Evolutionary conservation across 1,284 basidiomycete genomes (phyloP), one percentile per base, ranked within the genome.

Genomic region (Phellopilus nigrolimitatus): DNA sequence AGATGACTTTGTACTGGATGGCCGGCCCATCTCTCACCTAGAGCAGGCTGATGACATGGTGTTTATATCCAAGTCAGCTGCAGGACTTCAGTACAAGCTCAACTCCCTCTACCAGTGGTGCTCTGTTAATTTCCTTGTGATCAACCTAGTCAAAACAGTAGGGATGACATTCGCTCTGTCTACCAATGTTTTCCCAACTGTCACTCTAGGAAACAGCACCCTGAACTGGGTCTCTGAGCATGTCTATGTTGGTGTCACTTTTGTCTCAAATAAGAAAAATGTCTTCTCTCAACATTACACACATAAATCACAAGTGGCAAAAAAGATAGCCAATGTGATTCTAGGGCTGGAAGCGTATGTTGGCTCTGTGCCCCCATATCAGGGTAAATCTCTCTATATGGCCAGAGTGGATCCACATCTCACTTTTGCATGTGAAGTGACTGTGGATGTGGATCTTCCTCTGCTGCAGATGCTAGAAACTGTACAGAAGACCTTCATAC

Each of bases 41-140:
- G 52, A 54, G 28, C 52, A 54, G 13, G 52, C 52, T n/a, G 52
- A 54, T 37, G 48, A 54, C 19, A 33, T 54, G 1, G 40, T 36
- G 4, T n/a, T 54, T 15, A 3, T 54, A 2, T 44, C 28, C n/a
- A 42, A 25, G 3, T 36, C 47, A 1, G n/a, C 28, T 13, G 6
- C 13, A 2, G 52, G 39, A 0, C 12, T 54, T 7, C 48, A 50
- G 41, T 3, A 13, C n/a, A 38, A 54, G 19, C 24, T 54, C 5
- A 42, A 42, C 21, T 6, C 5, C 15, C 5, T 42, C 12, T n/a
- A 21, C 5, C 4, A 19, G 5, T 42, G 21, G 40, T 5, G 40
- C n/a, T 4, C 40, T 21, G 24, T 4, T 13, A 42, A 42, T 10
- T 42, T 42, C 21, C 40, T 42, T 27, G 4, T 7, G 5, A 42